These are phyloP conservation scores for Rugosomyces carneus DNA, from an alignment of 1,284 basidiomycete genomes.

Conservation along the genomic window DNA sequence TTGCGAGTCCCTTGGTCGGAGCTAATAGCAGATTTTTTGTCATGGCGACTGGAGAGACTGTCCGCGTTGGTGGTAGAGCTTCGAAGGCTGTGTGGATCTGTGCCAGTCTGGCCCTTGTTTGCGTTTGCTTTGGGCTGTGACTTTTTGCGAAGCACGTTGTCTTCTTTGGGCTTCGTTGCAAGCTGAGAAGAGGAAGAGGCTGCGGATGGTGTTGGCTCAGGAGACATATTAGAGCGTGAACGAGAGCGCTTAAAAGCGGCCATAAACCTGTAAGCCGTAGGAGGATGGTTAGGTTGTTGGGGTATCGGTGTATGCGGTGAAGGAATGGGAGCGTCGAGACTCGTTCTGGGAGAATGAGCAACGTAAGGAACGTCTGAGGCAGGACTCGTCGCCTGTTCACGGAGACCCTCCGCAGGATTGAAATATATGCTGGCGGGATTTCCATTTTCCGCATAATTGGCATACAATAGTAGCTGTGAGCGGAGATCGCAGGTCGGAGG, in stretches of 20 bases:
- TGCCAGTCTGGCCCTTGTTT: conserved; percentile 40
- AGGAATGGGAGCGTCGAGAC: conserved; percentile 38
- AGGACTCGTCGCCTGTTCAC: conserved; percentile 38
- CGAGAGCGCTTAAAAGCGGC: conserved; percentile 47
- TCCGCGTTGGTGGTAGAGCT: conserved; percentile 39
- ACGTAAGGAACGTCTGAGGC: conserved; percentile 50
- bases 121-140: conserved; percentile 28
- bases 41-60: conserved; percentile 31
- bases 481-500: conserved; percentile 81
- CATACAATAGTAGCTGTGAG: conserved; percentile 64
- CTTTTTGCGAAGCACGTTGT: conserved; percentile 21
- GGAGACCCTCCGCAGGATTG: conserved; percentile 44
- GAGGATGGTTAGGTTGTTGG: conserved; percentile 35
- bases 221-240: conserved; percentile 43
- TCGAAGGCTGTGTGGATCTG: conserved; percentile 39
- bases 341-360: conserved; percentile 43
- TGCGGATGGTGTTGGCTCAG: conserved; percentile 26
- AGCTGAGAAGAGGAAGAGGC: conserved; percentile 23
- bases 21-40: conserved; percentile 18
- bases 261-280: conserved; percentile 60
- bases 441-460: conserved; percentile 65
- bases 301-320: conserved; percentile 23
- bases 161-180: conserved; percentile 22
- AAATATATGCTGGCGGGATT: conserved; percentile 45
- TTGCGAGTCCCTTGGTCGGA: conserved; percentile 15